Conservation (phyloP, 306 rosid species). For the Echinosophora koreensis region DNA sequence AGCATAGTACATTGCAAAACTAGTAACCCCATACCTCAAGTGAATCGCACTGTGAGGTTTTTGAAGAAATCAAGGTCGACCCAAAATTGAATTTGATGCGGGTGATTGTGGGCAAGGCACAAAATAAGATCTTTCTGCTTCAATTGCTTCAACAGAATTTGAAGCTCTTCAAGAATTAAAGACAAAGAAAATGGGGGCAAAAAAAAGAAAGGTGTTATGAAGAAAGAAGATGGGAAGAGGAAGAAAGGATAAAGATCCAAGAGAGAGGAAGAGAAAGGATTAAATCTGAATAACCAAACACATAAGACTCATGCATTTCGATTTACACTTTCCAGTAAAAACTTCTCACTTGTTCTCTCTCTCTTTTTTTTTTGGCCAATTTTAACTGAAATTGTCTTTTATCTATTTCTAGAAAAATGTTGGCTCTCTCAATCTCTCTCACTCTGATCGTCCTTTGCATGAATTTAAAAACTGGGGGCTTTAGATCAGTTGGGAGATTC, state of each 20-base stretch:
- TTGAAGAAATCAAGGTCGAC: slow-evolving; percentile 36
- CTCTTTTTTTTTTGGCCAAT: slow-evolving; percentile 27
- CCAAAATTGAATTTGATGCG: slow-evolving; percentile 48
- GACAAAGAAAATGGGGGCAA: not conserved
- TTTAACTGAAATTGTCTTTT: slow-evolving; percentile 25
- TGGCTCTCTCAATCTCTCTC: not conserved
- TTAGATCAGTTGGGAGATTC: slow-evolving; percentile 16
- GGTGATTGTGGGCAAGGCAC: slow-evolving; percentile 25
- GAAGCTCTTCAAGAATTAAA: slow-evolving; percentile 39
- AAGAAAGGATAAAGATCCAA: slow-evolving; percentile 33
- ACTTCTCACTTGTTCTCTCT: not conserved
- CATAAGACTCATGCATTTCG: slow-evolving; percentile 40
- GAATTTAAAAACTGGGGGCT: slow-evolving; percentile 1
- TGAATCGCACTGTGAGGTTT: slow-evolving; percentile 31
- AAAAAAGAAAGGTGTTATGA: not conserved
- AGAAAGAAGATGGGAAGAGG: slow-evolving; percentile 27
- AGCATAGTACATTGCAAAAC: slow-evolving; percentile 42
- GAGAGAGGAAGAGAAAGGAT: slow-evolving; percentile 1
- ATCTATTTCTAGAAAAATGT: slow-evolving; percentile 31
- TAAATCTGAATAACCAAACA: slow-evolving; percentile 50
- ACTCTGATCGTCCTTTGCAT: slow-evolving; percentile 1
- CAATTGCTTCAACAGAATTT: slow-evolving; percentile 27
- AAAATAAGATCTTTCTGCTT: slow-evolving; percentile 32
- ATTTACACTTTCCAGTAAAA: slow-evolving; percentile 27
- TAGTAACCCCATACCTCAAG: slow-evolving; percentile 12